Evolutionary conservation across 139 green algal genomes (phyloP).

Genomic region (Volvox reticuliferus): DNA sequence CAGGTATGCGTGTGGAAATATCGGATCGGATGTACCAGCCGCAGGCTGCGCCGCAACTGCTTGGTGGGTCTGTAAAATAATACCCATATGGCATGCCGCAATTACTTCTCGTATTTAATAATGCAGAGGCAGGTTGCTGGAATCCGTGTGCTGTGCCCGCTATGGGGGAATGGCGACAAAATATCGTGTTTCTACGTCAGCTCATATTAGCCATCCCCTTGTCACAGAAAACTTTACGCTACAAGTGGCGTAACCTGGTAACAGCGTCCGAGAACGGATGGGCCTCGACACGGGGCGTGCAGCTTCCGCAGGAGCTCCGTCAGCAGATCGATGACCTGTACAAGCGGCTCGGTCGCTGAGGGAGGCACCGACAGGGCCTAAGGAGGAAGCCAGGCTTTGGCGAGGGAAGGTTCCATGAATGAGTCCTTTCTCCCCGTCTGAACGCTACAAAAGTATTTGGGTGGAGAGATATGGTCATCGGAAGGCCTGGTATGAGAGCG

Average conservation of each 20-base stretch:
- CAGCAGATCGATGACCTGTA: not conserved
- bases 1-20: not conserved
- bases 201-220: not conserved
- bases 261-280: not conserved
- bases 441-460: no score
- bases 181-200: no score
- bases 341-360: not conserved
- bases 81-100: not conserved
- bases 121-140: not conserved
- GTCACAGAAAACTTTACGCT: not conserved
- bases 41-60: not conserved
- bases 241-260: slow-evolving; percentile 24
- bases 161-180: no score
- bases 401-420: no score
- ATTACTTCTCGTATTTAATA: not conserved
- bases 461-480: no score
- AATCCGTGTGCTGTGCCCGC: not conserved
- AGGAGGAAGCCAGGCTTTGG: not conserved
- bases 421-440: no score
- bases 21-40: not conserved
- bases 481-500: no score
- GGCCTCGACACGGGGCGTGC: not conserved
- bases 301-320: not conserved
- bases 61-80: not conserved
- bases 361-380: not conserved